Evolutionary conservation across 2,329 filamentous ascomycete species (phyloP).

Genomic region (Metarhizium brunneum): DNA sequence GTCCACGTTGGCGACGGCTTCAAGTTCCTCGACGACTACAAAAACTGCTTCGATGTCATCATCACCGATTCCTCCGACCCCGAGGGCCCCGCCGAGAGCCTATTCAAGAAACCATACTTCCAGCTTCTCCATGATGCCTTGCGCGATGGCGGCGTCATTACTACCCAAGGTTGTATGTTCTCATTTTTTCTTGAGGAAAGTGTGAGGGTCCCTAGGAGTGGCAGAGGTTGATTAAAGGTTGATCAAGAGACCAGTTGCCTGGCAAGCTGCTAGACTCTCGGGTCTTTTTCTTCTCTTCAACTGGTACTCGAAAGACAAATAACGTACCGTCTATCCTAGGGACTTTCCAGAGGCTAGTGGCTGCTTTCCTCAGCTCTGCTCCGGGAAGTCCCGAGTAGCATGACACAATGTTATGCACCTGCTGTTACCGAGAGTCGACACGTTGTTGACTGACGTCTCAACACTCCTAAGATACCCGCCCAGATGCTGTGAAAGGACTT

Average conservation of each 20-base stretch:
- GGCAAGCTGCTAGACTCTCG: not conserved
- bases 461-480: not conserved
- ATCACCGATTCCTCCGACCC: constrained; percentile 98
- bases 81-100: constrained; percentile 87
- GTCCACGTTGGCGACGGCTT: constrained; percentile 94
- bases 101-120: constrained; percentile 99
- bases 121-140: constrained; percentile 84
- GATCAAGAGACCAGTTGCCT: not conserved
- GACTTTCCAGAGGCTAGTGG: constrained; percentile 27
- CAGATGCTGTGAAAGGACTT: not conserved
- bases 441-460: not conserved
- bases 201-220: constrained; percentile 26
- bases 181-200: constrained; percentile 46
- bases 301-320: not conserved
- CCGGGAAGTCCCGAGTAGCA: constrained; percentile 27
- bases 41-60: constrained; percentile 98
- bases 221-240: constrained; percentile 10
- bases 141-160: constrained; percentile 93
- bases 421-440: not conserved
- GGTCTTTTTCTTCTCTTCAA: constrained; percentile 2
- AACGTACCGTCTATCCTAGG: constrained; percentile 16
- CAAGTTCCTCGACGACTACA: constrained; percentile 94
- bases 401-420: not conserved
- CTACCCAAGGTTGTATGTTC: constrained; percentile 99
- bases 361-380: constrained; percentile 27